A percentile compares a stretch with the other conserved stretches of the same genome.
These are phyloP conservation scores for Sarocladiaceae sp. DNA, from an alignment of 2,329 filamentous ascomycete species.

Conservation along the genomic window DNA sequence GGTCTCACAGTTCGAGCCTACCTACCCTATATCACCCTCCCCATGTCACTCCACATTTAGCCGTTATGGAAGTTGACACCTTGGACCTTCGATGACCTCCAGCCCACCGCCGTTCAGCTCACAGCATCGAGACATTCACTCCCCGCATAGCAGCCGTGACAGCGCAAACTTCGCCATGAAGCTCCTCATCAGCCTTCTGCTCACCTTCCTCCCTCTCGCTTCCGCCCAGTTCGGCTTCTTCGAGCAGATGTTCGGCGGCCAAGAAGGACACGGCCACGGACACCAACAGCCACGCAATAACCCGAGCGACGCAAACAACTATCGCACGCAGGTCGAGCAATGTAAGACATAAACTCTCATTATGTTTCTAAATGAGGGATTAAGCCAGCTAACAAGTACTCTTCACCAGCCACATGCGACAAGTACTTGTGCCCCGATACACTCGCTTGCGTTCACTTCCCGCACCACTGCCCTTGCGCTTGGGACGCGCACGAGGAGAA, in stretches of 20 bases:
- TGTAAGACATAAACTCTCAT: constrained; percentile 40
- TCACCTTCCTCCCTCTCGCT: constrained; percentile 53
- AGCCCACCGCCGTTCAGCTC: neutral
- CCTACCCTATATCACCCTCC: neutral
- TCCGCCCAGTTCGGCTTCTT: constrained; percentile 90
- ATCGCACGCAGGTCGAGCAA: constrained; percentile 62
- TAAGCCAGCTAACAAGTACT: neutral
- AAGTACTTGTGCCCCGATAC: constrained; percentile 95
- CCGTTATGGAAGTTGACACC: constrained; percentile 1
- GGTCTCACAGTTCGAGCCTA: too few species aligned
- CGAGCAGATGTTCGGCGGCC: constrained; percentile 86
- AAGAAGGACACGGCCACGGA: constrained; percentile 37
- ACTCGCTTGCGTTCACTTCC: constrained; percentile 89
- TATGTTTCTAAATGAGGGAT: neutral
- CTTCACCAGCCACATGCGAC: constrained; percentile 65
- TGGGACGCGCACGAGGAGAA: constrained; percentile 74
- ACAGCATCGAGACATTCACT: too few species aligned
- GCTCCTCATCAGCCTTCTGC: constrained; percentile 14
- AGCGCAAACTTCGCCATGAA: neutral
- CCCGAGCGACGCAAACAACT: constrained; percentile 75
- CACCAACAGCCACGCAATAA: constrained; percentile 68
- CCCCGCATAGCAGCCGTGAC: neutral
- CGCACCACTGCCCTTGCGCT: constrained; percentile 92
- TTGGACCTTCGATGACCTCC: neutral
- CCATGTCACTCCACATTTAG: neutral